Conservation (phyloP, 345 rosid genomes). For the Turritis glabra region DNA sequence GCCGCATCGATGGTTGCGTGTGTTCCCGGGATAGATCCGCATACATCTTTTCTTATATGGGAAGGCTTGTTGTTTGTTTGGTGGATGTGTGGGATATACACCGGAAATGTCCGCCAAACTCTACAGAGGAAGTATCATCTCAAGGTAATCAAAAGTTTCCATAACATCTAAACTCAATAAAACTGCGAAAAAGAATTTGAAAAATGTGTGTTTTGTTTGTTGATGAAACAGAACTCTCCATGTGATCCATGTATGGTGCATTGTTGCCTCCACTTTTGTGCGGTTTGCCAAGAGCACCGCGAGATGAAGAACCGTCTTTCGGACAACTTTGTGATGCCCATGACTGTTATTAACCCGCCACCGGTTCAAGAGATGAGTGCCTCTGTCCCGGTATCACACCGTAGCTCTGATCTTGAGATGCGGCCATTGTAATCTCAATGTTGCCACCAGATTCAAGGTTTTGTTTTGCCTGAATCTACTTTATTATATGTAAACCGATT, state of each 20-base stretch:
- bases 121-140: conserved; percentile 91
- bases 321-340: conserved; percentile 76
- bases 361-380: conserved; percentile 86
- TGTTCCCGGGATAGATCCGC: conserved; percentile 76
- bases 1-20: conserved; percentile 65
- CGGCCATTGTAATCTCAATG: conserved; percentile 34
- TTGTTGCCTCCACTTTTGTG: conserved; percentile 73
- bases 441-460: background rate
- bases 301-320: conserved; percentile 84
- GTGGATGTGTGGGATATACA: conserved; percentile 99
- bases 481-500: conserved; percentile 3
- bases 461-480: conserved; percentile 23
- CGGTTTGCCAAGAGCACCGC: conserved; percentile 82
- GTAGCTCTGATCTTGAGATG: conserved; percentile 39
- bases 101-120: conserved; percentile 75
- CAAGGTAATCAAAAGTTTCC: conserved; percentile 49
- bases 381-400: conserved; percentile 35
- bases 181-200: background rate
- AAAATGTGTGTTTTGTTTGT: background rate
- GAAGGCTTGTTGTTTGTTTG: conserved; percentile 93
- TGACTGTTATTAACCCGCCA: conserved; percentile 89
- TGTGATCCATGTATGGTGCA: conserved; percentile 83
- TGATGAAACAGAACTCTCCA: conserved; percentile 70
- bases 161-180: background rate
- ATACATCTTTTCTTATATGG: conserved; percentile 71